Percentiles rank a stretch among this genome's conserved stretches.
Conservation (phyloP, 75 land plant species). For the Larix kaempferi region DNA sequence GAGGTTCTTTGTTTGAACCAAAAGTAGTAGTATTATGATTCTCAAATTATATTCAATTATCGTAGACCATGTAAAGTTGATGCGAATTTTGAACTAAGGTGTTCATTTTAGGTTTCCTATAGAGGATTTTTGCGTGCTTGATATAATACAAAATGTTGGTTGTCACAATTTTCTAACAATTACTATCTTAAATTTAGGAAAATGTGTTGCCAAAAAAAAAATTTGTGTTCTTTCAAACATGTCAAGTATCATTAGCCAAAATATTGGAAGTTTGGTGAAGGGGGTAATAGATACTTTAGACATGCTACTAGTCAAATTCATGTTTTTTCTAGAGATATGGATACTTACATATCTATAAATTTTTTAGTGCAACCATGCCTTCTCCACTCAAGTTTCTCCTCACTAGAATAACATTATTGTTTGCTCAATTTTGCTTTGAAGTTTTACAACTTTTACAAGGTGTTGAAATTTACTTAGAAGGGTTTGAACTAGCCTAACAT, state of each 20-base stretch:
- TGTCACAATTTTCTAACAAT: no score
- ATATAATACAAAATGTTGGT: no score
- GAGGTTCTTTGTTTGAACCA: no score
- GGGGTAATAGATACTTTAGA: slow-evolving; percentile 59
- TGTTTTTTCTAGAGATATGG: slow-evolving; percentile 58
- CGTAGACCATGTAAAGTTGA: background rate
- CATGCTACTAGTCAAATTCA: slow-evolving; percentile 65
- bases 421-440: no score
- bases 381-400: background rate
- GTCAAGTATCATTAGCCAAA: slow-evolving; percentile 67
- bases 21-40: background rate
- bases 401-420: no score
- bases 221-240: slow-evolving; percentile 31
- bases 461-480: background rate
- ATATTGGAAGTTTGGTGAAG: no score
- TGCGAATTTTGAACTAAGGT: no score
- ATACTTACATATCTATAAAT: no score
- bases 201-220: background rate
- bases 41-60: no score
- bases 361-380: background rate
- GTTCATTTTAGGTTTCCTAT: background rate
- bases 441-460: no score
- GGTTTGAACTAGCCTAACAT: background rate
- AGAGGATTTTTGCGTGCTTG: no score
- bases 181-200: no score